phyloP scores from a whole-genome alignment of 2,329 filamentous ascomycete genomes.

The Cladosporium halotolerans region DNA sequence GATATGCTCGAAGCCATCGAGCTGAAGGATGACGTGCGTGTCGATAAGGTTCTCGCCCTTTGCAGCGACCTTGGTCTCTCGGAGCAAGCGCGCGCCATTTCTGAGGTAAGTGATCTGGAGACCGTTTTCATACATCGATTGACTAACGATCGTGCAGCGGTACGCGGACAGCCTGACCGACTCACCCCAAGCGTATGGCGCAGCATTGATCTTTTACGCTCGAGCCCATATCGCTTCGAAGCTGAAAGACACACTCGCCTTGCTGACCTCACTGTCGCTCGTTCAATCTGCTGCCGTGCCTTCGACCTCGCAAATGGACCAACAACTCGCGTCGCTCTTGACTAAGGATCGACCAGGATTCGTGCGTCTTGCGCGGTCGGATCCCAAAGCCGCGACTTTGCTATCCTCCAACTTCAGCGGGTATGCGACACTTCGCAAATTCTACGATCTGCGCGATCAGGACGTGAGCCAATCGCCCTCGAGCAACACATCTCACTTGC shows the following conservation, averaged over 20 bases:
- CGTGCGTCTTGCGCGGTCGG: conserved; percentile 63
- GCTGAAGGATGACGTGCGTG: conserved; percentile 61
- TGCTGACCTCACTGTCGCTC: conserved; percentile 80
- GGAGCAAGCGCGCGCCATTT: conserved; percentile 71
- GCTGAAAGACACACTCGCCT: conserved; percentile 77
- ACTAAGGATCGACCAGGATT: conserved; percentile 66
- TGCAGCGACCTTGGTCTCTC: conserved; percentile 73
- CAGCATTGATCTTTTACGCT: conserved; percentile 85
- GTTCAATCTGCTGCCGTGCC: conserved; percentile 80
- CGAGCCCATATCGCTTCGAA: conserved; percentile 72
- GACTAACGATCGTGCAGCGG: conserved; percentile 48
- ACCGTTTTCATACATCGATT: background rate
- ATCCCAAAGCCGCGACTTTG: conserved; percentile 74
- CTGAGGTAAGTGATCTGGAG: conserved; percentile 58
- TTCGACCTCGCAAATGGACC: conserved; percentile 63
- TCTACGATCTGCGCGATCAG: conserved; percentile 82
- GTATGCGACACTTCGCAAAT: conserved; percentile 83
- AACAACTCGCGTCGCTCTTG: conserved; percentile 63
- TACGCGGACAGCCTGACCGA: conserved; percentile 72
- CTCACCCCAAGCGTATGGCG: conserved; percentile 62
- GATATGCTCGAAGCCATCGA: conserved; percentile 68
- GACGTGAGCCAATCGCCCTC: conserved; percentile 33
- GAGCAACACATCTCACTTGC: conserved; percentile 38
- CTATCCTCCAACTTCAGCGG: conserved; percentile 82
- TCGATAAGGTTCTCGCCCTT: conserved; percentile 75